Evolutionary conservation across 306 rosid genomes (phyloP).

Genomic region (Fagus sylvatica): DNA sequence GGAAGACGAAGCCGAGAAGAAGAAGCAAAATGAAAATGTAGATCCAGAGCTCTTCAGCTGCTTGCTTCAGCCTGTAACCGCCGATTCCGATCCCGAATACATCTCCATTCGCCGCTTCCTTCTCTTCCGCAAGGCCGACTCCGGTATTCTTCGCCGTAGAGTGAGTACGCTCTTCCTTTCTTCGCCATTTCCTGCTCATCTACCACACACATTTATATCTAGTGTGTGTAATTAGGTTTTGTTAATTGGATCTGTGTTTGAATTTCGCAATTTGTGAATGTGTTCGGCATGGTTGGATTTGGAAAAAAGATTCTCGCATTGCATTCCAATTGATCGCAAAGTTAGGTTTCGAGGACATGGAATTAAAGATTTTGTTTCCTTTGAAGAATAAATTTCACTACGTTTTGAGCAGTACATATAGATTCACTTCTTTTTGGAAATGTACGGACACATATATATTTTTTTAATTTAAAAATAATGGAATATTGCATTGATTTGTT

Average conservation of each 20-base stretch:
- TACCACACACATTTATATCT: background rate
- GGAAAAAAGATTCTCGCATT: background rate
- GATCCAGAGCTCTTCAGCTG: slow-evolving; percentile 76
- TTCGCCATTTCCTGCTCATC: background rate
- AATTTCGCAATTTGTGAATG: slow-evolving; percentile 10
- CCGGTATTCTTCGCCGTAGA: slow-evolving; percentile 57
- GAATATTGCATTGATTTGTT: slow-evolving; percentile 8
- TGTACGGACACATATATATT: background rate
- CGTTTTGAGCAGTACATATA: background rate
- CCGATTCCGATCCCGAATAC: slow-evolving; percentile 58
- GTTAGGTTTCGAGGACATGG: background rate
- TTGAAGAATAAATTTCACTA: background rate
- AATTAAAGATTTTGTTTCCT: background rate
- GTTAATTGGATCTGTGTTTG: background rate
- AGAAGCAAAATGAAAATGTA: slow-evolving; percentile 29
- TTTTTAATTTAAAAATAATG: background rate
- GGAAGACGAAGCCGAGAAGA: slow-evolving; percentile 13
- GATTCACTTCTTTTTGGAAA: background rate
- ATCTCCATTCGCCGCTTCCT: slow-evolving; percentile 81
- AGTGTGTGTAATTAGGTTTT: background rate
- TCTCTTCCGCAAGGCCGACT: slow-evolving; percentile 63
- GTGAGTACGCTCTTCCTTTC: slow-evolving; percentile 39
- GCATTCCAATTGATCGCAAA: background rate
- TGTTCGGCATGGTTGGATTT: background rate
- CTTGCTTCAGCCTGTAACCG: slow-evolving; percentile 64